Base-by-base conservation (phyloP, 805 yeast species). In the Barnettozyma pratensis region DNA sequence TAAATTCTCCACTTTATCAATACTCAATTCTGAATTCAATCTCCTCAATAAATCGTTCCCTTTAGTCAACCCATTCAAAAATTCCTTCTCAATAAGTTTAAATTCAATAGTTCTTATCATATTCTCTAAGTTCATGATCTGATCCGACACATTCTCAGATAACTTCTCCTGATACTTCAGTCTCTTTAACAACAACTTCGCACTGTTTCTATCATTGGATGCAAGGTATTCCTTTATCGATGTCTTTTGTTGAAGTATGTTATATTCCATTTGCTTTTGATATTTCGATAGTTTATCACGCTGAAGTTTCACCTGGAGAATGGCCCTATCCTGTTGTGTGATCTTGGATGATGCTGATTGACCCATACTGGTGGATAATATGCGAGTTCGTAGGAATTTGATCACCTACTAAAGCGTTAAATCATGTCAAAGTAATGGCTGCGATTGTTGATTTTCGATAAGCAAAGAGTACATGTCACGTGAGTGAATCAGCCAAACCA, bases 61-160 rank as follows among this genome's bases (percentile, higher is more conserved):
- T 54, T 85, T 83, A 56, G 82, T 75, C 31, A 94, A 70, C 0
- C 97, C 97, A 50, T 76, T 77, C 4, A 91, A 56, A 39, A 94
- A 90, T 58, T 90, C 96, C 53, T 81, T 80, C 62, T 94, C 98
- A 32, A 94, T 82, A 49, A 88, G 68, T 59, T 96, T 92, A 69
- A 89, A 90, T 66, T 94, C 98, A 36, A 94, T 85, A 8, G 83
- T 83, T 26, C 81, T 77, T 7, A 88, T 85, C 64, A 94, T 76
- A 51, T 80, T 77, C 63, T 92, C 97, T 36, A 94, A 66, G 37
- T 86, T 85, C 48, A 82, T 84, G 31, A 91, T 70, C 66, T 94
- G 99, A 39, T 76, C 80, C 37, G 82, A 85, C 0, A 96, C 85
- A 54, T 83, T 84, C 27, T 69, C 69, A 3, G 92, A 69, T n/a